phyloP scores from a whole-genome alignment of 192 early-diverging fungal species.

The Coemansia sp. region DNA sequence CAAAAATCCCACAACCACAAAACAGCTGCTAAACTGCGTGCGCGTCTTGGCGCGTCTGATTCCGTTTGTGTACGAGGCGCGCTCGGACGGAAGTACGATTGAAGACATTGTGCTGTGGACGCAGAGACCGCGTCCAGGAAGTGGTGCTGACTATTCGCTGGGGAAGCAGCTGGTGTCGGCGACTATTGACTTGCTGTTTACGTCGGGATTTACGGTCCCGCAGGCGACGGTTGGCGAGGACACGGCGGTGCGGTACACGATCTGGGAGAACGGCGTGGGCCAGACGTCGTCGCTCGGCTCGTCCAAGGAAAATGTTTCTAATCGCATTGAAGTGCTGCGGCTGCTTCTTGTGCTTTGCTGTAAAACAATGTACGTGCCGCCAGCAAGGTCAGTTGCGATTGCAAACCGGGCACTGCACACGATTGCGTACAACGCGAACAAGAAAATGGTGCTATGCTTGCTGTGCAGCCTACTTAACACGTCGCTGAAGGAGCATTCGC shows the following conservation, averaged over 20 bases:
- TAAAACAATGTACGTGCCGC: slow-evolving; percentile 73
- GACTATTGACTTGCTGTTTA: slow-evolving; percentile 61
- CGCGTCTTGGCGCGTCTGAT: slow-evolving; percentile 82
- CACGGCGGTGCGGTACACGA: slow-evolving; percentile 61
- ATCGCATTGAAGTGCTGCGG: slow-evolving; percentile 77
- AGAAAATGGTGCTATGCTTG: slow-evolving; percentile 69
- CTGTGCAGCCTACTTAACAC: slow-evolving; percentile 89
- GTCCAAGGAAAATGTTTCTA: slow-evolving; percentile 66
- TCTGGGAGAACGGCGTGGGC: slow-evolving; percentile 79
- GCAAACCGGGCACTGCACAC: slow-evolving; percentile 38
- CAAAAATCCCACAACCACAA: slow-evolving; percentile 52
- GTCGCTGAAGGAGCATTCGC: slow-evolving; percentile 74
- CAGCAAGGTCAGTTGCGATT: slow-evolving; percentile 22
- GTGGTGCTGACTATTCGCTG: slow-evolving; percentile 39
- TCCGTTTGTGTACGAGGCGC: slow-evolving; percentile 78
- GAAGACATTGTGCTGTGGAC: slow-evolving; percentile 54
- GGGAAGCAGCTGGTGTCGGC: slow-evolving; percentile 60
- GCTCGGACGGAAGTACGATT: slow-evolving; percentile 22
- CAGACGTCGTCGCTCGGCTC: slow-evolving; percentile 67
- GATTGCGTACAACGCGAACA: slow-evolving; percentile 50
- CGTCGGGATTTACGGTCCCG: slow-evolving; percentile 71
- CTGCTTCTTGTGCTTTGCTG: slow-evolving; percentile 79
- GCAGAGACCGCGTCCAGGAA: slow-evolving; percentile 38
- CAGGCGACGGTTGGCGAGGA: slow-evolving; percentile 48
- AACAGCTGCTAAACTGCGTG: slow-evolving; percentile 76